Base-by-base conservation (phyloP, 192 early-diverging fungal species). In the Podila horticola region DNA sequence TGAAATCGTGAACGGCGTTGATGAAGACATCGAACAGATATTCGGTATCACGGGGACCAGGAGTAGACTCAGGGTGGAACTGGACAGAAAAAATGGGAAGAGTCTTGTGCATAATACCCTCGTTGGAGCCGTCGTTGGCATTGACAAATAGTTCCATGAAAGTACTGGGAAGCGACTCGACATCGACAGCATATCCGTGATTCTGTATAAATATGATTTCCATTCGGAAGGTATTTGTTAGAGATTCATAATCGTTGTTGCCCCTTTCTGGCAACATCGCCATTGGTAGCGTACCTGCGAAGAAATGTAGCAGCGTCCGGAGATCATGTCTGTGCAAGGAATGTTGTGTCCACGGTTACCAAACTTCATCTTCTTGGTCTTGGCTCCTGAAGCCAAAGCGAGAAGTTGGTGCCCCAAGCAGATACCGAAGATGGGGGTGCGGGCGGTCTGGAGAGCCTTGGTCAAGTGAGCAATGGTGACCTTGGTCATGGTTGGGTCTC, bases 291-390 rank as follows among this genome's bases (percentile, higher is more conserved):
- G 41, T 65, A 72, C 71, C 55, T 99, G 98, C 11, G 97, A 97
- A 8, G 96, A 97, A 74, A 99, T 99, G 87, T 97, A 97, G 84
- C 98, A 99, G 52, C 97, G 94, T 62, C 97, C 93, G 67, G 95
- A 97, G 66, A 94, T 89, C 90, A 96, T 86, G 83, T 98, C 91
- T 0, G 97, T 98, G 88, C 98, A 99, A 29, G 98, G 98, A 74
- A 99, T 98, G 88, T 99, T 99, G 83, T 99, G 98, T 29, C 98
- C 98, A 79, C 98, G 94, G 90, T 99, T 99, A 79, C 98, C 98
- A 81, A 94, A 99, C 81, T 95, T 96, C 94, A 99, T 95, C 88
- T 99, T 99, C 77, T 89, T 89, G 34, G 98, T 98, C 67, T 88
- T 83, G 12, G 96, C 98, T 19, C 97, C 97, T 13, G 96, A 86